phyloP scores from a whole-genome alignment of 257 asterid genomes.

The Lithospermum erythrorhizon region DNA sequence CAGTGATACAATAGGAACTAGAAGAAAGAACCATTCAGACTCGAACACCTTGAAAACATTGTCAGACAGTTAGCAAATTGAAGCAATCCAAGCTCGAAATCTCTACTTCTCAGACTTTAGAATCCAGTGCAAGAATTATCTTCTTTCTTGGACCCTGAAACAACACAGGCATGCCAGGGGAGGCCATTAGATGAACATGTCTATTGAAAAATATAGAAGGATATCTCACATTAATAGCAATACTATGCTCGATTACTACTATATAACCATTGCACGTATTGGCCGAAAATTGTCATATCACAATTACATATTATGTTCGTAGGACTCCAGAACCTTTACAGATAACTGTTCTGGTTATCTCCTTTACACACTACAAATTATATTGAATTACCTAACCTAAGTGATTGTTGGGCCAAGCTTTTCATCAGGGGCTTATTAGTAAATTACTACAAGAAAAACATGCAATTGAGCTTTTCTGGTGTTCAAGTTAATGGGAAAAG shows the following conservation, averaged over 20 bases:
- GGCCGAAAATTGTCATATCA: background rate
- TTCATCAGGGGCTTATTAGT: background rate
- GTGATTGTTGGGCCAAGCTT: too few species aligned
- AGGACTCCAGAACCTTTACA: too few species aligned
- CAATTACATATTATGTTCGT: background rate
- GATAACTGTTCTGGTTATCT: too few species aligned
- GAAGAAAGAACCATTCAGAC: background rate
- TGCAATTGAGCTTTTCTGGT: background rate
- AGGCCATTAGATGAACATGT: background rate
- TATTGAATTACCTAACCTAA: too few species aligned
- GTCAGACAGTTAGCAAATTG: background rate
- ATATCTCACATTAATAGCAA: background rate
- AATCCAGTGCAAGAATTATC: conserved; percentile 80
- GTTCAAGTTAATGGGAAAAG: too few species aligned
- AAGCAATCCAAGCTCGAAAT: background rate
- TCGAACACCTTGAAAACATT: background rate
- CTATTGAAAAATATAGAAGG: background rate
- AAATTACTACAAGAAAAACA: background rate
- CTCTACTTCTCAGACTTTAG: conserved; percentile 30
- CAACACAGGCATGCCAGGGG: background rate
- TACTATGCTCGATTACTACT: background rate
- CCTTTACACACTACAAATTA: too few species aligned
- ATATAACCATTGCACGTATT: background rate
- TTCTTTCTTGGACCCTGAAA: conserved; percentile 97
- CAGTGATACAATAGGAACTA: background rate